These are phyloP conservation scores for Meredithiella fracta DNA, from an alignment of 2,329 filamentous ascomycete species.

Conservation along the genomic window DNA sequence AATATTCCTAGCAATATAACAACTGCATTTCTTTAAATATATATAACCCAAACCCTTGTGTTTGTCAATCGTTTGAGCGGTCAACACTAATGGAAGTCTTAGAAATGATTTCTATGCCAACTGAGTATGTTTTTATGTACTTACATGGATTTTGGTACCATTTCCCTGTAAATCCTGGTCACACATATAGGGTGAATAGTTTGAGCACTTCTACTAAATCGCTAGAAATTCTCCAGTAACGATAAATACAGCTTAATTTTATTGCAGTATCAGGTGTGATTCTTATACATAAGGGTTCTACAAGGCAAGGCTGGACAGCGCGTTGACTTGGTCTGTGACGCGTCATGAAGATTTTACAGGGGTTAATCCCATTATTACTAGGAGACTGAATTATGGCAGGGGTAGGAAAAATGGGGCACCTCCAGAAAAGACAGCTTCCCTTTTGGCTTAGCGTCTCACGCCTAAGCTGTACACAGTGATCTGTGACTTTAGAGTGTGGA, in stretches of 20 bases:
- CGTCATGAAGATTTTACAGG: slow-evolving; percentile 1
- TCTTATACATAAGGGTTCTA: neutral
- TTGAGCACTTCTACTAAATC: neutral
- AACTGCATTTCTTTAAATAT: too few relatives aligned
- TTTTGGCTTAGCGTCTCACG: slow-evolving; percentile 16
- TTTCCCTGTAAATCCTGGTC: slow-evolving; percentile 2
- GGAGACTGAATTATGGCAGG: slow-evolving; percentile 7
- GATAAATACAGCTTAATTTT: neutral
- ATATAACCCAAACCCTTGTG: slow-evolving; percentile 8
- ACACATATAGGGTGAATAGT: slow-evolving; percentile 4
- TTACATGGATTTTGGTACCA: neutral
- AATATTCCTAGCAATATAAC: too few relatives aligned
- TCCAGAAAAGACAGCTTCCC: slow-evolving; percentile 17
- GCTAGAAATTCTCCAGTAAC: neutral
- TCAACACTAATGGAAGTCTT: neutral
- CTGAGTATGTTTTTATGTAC: neutral
- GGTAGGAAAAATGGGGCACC: slow-evolving; percentile 8
- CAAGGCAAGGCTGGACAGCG: neutral
- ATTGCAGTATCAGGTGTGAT: neutral
- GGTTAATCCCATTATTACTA: neutral
- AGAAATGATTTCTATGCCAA: neutral
- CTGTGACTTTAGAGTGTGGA: slow-evolving; percentile 28
- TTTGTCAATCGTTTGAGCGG: too few relatives aligned
- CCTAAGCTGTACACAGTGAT: slow-evolving; percentile 25
- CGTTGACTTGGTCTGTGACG: neutral